Conservation (phyloP, 495 filamentous ascomycete genomes). For the Amniculicola lignicola region DNA sequence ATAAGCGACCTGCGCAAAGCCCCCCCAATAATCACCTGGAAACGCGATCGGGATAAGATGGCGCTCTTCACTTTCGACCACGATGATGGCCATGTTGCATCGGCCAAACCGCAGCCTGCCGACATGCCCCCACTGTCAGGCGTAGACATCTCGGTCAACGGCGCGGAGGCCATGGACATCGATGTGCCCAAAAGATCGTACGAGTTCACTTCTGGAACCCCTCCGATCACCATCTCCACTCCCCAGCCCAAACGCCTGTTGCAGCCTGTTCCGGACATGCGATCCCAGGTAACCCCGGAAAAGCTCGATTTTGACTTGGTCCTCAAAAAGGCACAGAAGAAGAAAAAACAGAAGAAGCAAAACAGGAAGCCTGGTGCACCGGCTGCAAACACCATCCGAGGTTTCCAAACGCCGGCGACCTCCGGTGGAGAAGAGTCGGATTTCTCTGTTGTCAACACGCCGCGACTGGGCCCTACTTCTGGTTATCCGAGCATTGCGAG, state of each 20-base stretch:
- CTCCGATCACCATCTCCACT: conserved; percentile 31
- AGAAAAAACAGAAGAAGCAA: conserved; percentile 53
- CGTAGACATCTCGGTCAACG: conserved; percentile 11
- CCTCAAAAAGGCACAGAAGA: conserved; percentile 38
- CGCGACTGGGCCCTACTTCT: conserved; percentile 37
- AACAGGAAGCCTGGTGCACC: conserved; percentile 49
- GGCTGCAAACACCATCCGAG: conserved; percentile 70
- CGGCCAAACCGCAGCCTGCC: background rate
- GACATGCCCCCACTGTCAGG: background rate
- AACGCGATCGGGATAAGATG: conserved; percentile 8
- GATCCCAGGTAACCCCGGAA: conserved; percentile 10
- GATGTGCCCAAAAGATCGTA: background rate
- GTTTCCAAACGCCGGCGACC: conserved; percentile 77
- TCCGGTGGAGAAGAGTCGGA: conserved; percentile 87
- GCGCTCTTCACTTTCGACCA: conserved; percentile 28
- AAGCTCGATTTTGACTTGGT: conserved; percentile 42
- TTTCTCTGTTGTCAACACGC: conserved; percentile 54
- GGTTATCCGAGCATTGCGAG: conserved; percentile 42
- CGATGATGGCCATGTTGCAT: conserved; percentile 15
- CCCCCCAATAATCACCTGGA: background rate
- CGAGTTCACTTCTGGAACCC: conserved; percentile 8
- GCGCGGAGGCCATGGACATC: conserved; percentile 21
- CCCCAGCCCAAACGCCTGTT: conserved; percentile 26
- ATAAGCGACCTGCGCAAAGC: background rate
- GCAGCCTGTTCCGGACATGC: conserved; percentile 5